Evolutionary conservation across 495 filamentous ascomycete genomes (phyloP), one percentile per base, ranked within the genome.

Genomic region (Lasiosphaeris hirsuta): DNA sequence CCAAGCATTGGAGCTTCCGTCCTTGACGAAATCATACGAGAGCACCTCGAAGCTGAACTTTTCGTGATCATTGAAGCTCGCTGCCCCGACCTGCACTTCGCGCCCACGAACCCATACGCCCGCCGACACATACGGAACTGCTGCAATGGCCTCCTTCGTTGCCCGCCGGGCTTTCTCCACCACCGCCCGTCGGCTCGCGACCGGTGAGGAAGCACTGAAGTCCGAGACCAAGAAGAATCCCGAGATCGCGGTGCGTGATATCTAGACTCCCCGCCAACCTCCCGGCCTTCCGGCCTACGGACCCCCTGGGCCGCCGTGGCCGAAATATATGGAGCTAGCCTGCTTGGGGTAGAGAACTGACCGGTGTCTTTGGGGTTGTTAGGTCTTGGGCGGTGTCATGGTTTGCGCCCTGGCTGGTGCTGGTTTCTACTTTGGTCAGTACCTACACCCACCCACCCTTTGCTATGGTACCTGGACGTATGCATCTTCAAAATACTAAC

Each of bases 371-470:
- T 34, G 39, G 33, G 43, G 11, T 35, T 35, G 60, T 30, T 40
- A 98, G 94, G 85, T 96, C 65, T 86, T 98, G 50, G 79, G 91
- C 58, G 89, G 84, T 66, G 86, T 98, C 64, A 97, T 98, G 95
- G 86, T 89, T 57, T 85, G 86, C 69, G 88, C 89, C 66, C 89
- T 96, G 65, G 83, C 84, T 54, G 82, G 94, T 69, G 95, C 88
- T 56, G 94, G 94, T 66, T 96, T 85, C 84, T 87, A 89, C 75
- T 90, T 91, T 61, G 84, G 85, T 86, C 78, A 58, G 72, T 60
- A 40, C 37, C 15, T 47, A 41, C 39, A 15, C 34, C 40, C 6
- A 34, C 11, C 33, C 5, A 2, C 23, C 23, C 23, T 30, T 30
- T 30, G 23, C 5, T 30, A 30, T 5, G 23, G 23, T 30, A 5